Evolutionary conservation across 2,329 filamentous ascomycete species (phyloP), one percentile per base, ranked within the genome.

Genomic region (Cyphellophora attinorum): DNA sequence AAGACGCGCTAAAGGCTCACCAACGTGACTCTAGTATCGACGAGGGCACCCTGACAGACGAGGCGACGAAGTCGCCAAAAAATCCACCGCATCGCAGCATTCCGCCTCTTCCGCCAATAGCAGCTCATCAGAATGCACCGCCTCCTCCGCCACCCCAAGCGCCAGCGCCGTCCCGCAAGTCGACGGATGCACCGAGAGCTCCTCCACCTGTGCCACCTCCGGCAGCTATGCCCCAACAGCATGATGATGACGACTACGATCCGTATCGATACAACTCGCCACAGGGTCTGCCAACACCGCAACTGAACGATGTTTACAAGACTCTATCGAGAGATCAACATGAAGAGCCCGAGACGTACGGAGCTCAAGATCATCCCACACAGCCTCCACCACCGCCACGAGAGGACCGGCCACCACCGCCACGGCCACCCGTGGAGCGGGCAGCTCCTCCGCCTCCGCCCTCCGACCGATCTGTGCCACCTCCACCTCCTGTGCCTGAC

Each of bases 1-100:
- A 93, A 59, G 89, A 94, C 61, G 88, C 89, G 1, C 60, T 96
- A 41, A 93, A 89, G 57, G 66, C 84, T 6, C 85, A 93, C 56
- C 74, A 72, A 5, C 74, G 81, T 35, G 84, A 89, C 29, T 75
- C 80, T 5, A 93, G 83, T 53, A 54, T 82, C 35, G 85, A 93
- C 42, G 76, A 70, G 25, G 73, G 67, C 27, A 72, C 72, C 3
- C 62, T 61, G 14, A 67, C 66, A 13, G 72, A 75, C 41, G 72
- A 76, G 31, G 62, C 77, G 19, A 44, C 64, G 35, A 67, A 67
- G 27, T 63, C 65, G 33, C 60, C 65, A 30, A 52, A 58, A 34
- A 60, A 53, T 40, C 59, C 60, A 25, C 57, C 56, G 18, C 51
- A 51, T 36, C 52, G 53, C 30, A 56, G 57, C 29, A 53, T 54